Evolutionary conservation across 208 protist genomes (phyloP), one percentile per base, ranked within the genome.

Genomic region (Leishmania tropica): DNA sequence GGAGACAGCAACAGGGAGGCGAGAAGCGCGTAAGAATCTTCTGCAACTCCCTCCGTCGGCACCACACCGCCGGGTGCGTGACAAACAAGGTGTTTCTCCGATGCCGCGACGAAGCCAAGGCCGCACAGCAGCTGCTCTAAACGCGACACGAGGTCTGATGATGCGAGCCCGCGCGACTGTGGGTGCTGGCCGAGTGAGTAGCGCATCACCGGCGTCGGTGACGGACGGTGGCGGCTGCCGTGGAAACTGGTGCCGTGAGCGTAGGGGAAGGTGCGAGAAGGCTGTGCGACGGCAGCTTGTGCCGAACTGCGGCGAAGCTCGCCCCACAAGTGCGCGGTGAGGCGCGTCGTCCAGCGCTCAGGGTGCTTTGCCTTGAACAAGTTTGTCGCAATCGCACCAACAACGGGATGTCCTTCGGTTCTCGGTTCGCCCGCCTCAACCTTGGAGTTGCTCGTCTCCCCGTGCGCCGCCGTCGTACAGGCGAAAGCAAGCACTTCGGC

Each of bases 11-110:
- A 31, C 28, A 80, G 42, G 62, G 76, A 70, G 17, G 60, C 24
- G 15, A 80, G 64, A 28, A 80, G 76, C 24, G 76, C 76, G 28
- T 58, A 11, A 15, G 53, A 80, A 28, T 80, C 76, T 24, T 68
- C 76, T 28, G 48, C 75, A 37, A 35, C 47, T n/a, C 42, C 75
- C 48, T 15, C 53, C 19, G 28, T 3, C 37, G 40, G 24, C 40
- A 67, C 6, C 31, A 28, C 5, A 54, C 45, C 45, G 47, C 45
- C 48, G 45, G 70, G 45, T 31, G 45, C 24, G 3, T 8, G 28
- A 17, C 28, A 51, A 31, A 47, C 15, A 15, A 47, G 31, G 6
- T 64, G 48, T 17, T 15, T 40, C 73, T 58, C 31, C 51, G 73
- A 76, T 40, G 42, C 35, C 58, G 24, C 7, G 21, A 31, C 75